Evolutionary conservation across 2,329 filamentous ascomycete species (phyloP).

Genomic region (Colletotrichum limetticola): DNA sequence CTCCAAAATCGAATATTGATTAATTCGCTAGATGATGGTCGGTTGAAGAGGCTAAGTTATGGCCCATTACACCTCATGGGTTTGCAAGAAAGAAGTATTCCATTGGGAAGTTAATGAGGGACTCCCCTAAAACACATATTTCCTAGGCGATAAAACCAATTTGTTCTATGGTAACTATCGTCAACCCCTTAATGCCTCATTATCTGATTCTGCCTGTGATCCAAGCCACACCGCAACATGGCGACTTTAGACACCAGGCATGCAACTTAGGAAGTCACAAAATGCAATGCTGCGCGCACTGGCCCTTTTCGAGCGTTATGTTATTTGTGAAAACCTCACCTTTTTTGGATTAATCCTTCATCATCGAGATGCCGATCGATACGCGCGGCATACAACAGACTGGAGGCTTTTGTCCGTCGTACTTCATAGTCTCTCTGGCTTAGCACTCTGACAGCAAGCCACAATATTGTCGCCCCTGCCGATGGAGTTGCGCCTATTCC

Average conservation of each 20-base stretch:
- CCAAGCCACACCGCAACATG: neutral
- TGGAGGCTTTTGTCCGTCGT: neutral
- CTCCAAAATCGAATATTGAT: no score
- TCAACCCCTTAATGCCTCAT: neutral
- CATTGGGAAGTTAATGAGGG: no score
- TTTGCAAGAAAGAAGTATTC: no score
- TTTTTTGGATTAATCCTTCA: neutral
- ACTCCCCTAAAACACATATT: no score
- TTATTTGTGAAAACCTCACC: neutral
- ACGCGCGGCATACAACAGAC: neutral
- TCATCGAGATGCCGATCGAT: neutral
- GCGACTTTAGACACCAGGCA: neutral
- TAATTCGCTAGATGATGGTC: no score
- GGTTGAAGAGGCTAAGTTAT: no score
- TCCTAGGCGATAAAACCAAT: no score
- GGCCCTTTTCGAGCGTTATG: neutral
- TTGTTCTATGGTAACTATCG: no score
- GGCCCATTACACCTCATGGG: no score
- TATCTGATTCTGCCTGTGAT: neutral
- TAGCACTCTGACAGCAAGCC: neutral
- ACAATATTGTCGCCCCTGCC: neutral
- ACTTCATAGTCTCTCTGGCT: neutral
- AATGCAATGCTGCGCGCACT: neutral
- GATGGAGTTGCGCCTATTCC: neutral
- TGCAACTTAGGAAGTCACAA: neutral